A percentile compares a stretch with the other conserved stretches of the same genome.
Evolutionary conservation across 2,329 filamentous ascomycete genomes (phyloP).

Genomic region (Pyrenochaeta sp.): DNA sequence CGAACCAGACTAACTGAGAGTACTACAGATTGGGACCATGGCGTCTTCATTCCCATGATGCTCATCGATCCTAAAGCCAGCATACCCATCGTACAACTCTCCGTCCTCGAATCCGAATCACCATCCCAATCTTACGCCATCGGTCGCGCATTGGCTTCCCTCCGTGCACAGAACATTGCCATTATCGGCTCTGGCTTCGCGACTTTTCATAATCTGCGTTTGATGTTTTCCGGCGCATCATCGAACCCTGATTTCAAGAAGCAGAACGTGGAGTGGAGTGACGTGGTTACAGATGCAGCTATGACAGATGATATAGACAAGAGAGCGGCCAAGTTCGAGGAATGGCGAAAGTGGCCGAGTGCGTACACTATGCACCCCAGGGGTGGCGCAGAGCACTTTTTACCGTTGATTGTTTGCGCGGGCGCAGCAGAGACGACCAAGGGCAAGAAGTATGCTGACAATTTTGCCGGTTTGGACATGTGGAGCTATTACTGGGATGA

Average conservation of each 20-base stretch:
- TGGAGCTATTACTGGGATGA: constrained; percentile 65
- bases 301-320: constrained; percentile 43
- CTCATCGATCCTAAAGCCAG: constrained; percentile 63
- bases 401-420: constrained; percentile 67
- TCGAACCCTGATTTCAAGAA: constrained; percentile 40
- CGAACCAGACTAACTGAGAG: constrained; percentile 1
- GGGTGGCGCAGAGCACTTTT: constrained; percentile 65
- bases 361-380: constrained; percentile 64
- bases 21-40: constrained; percentile 65
- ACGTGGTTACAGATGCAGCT: constrained; percentile 54
- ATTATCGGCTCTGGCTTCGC: constrained; percentile 69
- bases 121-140: constrained; percentile 60
- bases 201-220: constrained; percentile 63
- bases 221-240: constrained; percentile 52
- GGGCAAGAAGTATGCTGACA: constrained; percentile 59
- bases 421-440: constrained; percentile 57
- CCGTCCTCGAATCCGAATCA: constrained; percentile 63
- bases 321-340: constrained; percentile 53
- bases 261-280: constrained; percentile 57
- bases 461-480: constrained; percentile 60
- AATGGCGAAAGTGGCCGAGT: constrained; percentile 60
- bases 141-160: constrained; percentile 60
- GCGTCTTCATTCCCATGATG: constrained; percentile 67
- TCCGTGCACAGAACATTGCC: constrained; percentile 64
- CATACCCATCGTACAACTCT: constrained; percentile 66